A percentile compares a stretch with the other conserved stretches of the same genome.
These are phyloP conservation scores for Geotrichum fermentans DNA, from an alignment of 1,139 yeast species.

Conservation along the genomic window DNA sequence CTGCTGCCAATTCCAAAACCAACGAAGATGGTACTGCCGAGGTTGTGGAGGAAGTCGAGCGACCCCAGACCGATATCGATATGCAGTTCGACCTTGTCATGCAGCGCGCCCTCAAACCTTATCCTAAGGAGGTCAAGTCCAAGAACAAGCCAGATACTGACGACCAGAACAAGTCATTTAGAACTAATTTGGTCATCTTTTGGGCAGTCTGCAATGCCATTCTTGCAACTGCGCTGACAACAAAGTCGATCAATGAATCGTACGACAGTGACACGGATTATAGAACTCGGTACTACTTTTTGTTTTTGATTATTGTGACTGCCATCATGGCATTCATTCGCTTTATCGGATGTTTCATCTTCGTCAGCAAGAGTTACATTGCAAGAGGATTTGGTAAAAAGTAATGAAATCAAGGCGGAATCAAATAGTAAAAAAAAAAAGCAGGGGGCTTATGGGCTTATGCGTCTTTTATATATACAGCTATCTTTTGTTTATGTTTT, in stretches of 20 bases:
- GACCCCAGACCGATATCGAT: conserved; percentile 66
- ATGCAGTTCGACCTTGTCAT: conserved; percentile 42
- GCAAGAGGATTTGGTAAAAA: conserved; percentile 22
- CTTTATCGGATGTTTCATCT: conserved; percentile 60
- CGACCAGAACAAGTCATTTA: conserved; percentile 63
- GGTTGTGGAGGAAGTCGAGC: conserved; percentile 64
- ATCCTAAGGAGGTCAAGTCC: conserved; percentile 35
- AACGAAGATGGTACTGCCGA: conserved; percentile 65
- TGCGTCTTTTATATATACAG: too few relatives aligned
- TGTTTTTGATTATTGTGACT: conserved; percentile 73
- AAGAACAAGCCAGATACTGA: conserved; percentile 40
- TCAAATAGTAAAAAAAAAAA: too few relatives aligned
- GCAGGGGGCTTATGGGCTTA: too few relatives aligned
- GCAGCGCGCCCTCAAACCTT: conserved; percentile 43
- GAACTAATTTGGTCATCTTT: conserved; percentile 72
- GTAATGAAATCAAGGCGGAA: neutral
- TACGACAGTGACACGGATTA: conserved; percentile 36
- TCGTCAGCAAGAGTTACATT: conserved; percentile 45
- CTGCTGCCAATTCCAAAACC: conserved; percentile 47
- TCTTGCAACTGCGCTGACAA: conserved; percentile 59
- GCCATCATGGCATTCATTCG: conserved; percentile 75
- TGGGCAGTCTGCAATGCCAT: conserved; percentile 78
- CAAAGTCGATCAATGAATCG: conserved; percentile 33
- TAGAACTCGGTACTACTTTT: conserved; percentile 55
- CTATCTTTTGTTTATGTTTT: too few relatives aligned